Percentiles rank a stretch among this genome's conserved stretches.
Evolutionary conservation across 2,329 filamentous ascomycete species (phyloP).

Genomic region (Pseudogymnoascus sp.): DNA sequence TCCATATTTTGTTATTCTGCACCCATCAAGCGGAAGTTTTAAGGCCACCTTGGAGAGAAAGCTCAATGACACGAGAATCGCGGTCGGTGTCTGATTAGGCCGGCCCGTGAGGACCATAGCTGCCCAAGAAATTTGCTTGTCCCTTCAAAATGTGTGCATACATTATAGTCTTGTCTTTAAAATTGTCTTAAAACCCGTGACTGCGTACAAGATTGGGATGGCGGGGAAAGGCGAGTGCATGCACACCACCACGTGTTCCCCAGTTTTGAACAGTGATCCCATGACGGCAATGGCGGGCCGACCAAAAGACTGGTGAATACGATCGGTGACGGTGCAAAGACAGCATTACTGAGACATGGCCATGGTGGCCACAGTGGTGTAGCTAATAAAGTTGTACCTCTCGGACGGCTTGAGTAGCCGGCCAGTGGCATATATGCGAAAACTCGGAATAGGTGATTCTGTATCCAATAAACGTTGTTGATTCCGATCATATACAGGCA

Average conservation of each 20-base stretch:
- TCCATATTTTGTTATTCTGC: background rate
- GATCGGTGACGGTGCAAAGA: background rate
- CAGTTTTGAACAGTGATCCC: background rate
- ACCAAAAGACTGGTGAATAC: background rate
- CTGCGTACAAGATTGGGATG: background rate
- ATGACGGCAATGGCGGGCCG: background rate
- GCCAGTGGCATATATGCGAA: background rate
- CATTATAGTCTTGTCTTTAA: background rate
- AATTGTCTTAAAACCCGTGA: background rate
- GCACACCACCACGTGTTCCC: background rate
- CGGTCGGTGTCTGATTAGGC: background rate
- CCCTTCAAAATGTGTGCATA: too few species aligned
- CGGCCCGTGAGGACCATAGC: background rate
- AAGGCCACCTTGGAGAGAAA: background rate
- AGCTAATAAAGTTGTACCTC: background rate
- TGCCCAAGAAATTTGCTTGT: background rate
- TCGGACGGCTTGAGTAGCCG: background rate
- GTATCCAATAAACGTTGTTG: background rate
- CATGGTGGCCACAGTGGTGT: background rate
- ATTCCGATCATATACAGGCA: background rate
- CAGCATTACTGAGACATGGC: background rate
- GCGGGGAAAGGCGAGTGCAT: background rate
- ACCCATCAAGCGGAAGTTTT: background rate
- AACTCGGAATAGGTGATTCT: background rate
- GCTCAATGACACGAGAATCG: too few species aligned